phyloP scores from a whole-genome alignment of 805 yeast genomes.

The Monosporozyma aquatica region DNA sequence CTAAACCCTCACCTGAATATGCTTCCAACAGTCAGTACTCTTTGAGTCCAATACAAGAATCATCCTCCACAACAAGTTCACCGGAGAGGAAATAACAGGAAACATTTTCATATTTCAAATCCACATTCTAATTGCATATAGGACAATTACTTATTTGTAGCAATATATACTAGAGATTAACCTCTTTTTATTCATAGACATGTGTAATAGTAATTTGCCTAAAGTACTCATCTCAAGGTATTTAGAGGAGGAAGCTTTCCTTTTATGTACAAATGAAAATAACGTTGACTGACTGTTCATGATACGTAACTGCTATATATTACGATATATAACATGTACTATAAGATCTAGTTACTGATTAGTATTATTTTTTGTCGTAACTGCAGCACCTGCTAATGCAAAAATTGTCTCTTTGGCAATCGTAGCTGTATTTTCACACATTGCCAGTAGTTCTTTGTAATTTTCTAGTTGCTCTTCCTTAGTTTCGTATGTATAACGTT shows the following conservation, averaged over 20 bases:
- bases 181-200: too few relatives aligned
- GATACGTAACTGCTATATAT: too few relatives aligned
- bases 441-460: constrained; percentile 12
- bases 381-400: constrained; percentile 10
- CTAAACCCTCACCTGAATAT: constrained; percentile 22
- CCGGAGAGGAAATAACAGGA: constrained; percentile 11
- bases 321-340: too few relatives aligned
- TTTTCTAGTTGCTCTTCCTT: constrained; percentile 4
- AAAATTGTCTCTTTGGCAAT: constrained; percentile 20
- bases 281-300: not conserved
- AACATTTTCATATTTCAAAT: not conserved
- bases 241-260: too few relatives aligned
- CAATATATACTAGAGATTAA: too few relatives aligned
- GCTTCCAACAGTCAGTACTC: constrained; percentile 15
- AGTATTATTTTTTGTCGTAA: not conserved
- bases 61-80: constrained; percentile 24
- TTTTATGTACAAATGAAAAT: too few relatives aligned
- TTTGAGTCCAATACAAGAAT: constrained; percentile 29
- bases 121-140: not conserved
- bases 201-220: too few relatives aligned
- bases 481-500: constrained; percentile 10
- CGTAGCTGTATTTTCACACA: constrained; percentile 27
- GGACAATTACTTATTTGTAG: not conserved
- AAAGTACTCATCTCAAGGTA: too few relatives aligned
- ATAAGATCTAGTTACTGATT: too few relatives aligned